Evolutionary conservation across 345 rosid genomes (phyloP), one percentile per base, ranked within the genome.

Genomic region (Sonneratia caseolaris): DNA sequence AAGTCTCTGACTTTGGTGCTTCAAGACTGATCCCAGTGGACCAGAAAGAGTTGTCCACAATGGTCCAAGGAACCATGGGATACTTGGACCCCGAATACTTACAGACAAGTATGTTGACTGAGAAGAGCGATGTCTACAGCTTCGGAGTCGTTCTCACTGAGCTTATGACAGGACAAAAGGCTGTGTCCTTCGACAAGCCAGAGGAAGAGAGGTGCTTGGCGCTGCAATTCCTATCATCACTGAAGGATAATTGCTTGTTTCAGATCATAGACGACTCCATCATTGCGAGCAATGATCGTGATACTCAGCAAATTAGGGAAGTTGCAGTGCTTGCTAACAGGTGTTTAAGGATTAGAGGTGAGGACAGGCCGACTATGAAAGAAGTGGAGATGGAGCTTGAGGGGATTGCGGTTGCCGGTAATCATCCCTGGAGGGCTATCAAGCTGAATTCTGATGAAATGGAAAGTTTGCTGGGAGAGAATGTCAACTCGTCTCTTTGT

Each of bases 331-430:
- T 86, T 1, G 87, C 80, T 13, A 74, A 14, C 56, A 79, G 81
- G 16, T 84, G 87, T 47, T 74, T 86, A 67, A 68, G 47, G 40
- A 21, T 75, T 12, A 75, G 77, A 51, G 85, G 86, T 19, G 79
- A 75, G 27, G 73, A 82, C 24, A 73, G 85, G 43, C 88, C 90
- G 12, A 57, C 75, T 37, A 86, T 82, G 88, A 86, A 76, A 68
- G 72, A 62, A 0, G 11, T 51, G 70, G 84, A 62, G 0, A 14
- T 51, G 70, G 84, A 81, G 51, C 74, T 86, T 19, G 64, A 59
- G 36, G 66, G 66, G 35, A 22, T 61, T n/a, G 27, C 12, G 0
- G 66, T 27, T 61, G 9, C 43, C 5, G 43, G 7, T 8, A 40
- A 40, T 40, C 43, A 40, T 40, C 43, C 43, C 27, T 61, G 35